A percentile compares a stretch with the other conserved stretches of the same genome.
Conservation (phyloP, 2,329 filamentous ascomycete species). For the Catunica adiposa region DNA sequence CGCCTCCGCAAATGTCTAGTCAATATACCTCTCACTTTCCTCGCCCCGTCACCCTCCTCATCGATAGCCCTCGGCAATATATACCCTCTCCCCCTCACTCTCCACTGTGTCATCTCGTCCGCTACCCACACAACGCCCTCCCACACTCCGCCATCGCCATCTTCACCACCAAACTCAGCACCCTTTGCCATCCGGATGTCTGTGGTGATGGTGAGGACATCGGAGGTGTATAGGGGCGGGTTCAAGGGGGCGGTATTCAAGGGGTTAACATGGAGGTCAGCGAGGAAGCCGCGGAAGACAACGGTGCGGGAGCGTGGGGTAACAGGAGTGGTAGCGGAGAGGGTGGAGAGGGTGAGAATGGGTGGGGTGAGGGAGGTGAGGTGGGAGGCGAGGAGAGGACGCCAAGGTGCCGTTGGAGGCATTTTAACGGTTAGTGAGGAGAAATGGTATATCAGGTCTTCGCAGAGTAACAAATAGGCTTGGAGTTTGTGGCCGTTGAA, state of each 20-base stretch:
- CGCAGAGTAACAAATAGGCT: no score
- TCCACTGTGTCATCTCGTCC: constrained; percentile 62
- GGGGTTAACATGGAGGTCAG: constrained; percentile 51
- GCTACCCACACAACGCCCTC: constrained; percentile 74
- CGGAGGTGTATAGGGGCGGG: constrained; percentile 50
- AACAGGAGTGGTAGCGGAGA: constrained; percentile 19
- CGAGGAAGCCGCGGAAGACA: constrained; percentile 75
- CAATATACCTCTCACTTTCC: neutral
- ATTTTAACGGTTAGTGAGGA: neutral
- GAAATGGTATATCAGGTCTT: neutral
- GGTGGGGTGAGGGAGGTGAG: constrained; percentile 30
- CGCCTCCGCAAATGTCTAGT: constrained; percentile 23
- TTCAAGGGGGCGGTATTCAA: constrained; percentile 60
- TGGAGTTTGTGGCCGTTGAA: no score
- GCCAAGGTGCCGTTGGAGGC: constrained; percentile 33
- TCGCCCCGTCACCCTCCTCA: constrained; percentile 15
- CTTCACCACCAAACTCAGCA: constrained; percentile 45
- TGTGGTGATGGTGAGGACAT: constrained; percentile 70
- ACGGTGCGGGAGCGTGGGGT: constrained; percentile 55
- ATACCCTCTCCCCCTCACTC: constrained; percentile 65
- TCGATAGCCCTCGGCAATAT: constrained; percentile 56
- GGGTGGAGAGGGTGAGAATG: constrained; percentile 34
- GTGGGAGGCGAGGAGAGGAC: constrained; percentile 34
- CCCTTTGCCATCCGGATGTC: constrained; percentile 79
- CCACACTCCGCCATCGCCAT: constrained; percentile 48